phyloP scores from a whole-genome alignment of 2,329 filamentous ascomycete genomes.

The Penicillium hesseltinei region DNA sequence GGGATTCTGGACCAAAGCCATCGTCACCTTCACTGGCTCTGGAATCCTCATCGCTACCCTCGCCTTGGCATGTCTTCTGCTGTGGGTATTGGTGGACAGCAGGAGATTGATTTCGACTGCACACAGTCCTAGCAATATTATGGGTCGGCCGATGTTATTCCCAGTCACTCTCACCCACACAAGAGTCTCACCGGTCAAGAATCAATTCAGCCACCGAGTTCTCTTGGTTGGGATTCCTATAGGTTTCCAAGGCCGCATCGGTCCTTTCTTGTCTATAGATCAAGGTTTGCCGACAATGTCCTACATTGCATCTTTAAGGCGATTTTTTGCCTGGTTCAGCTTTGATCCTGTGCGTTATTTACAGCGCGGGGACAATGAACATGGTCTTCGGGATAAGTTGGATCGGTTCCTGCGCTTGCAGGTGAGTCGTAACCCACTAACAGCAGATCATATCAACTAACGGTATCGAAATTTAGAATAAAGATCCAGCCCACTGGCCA shows the following conservation, averaged over 20 bases:
- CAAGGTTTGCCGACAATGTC: neutral
- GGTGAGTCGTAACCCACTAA: neutral
- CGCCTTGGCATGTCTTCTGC: neutral
- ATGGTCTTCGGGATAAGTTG: neutral
- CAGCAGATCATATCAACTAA: neutral
- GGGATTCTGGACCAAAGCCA: neutral
- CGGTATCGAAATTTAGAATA: neutral
- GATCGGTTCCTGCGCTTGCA: neutral
- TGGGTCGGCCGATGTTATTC: neutral
- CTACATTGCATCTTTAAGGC: neutral
- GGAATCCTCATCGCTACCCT: neutral
- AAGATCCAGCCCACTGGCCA: neutral
- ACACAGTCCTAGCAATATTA: neutral
- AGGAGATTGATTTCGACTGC: neutral
- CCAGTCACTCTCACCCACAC: neutral
- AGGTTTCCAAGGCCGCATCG: neutral
- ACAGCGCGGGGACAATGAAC: neutral
- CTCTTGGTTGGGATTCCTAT: neutral
- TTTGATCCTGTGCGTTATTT: neutral
- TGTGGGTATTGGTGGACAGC: neutral
- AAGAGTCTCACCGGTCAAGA: neutral
- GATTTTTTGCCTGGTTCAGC: neutral
- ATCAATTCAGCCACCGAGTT: neutral
- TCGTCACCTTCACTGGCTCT: neutral
- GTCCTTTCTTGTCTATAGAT: neutral